These are phyloP conservation scores for Thalassiosira livingstoniorum DNA, from an alignment of 352 stramenopile species.

Conservation along the genomic window DNA sequence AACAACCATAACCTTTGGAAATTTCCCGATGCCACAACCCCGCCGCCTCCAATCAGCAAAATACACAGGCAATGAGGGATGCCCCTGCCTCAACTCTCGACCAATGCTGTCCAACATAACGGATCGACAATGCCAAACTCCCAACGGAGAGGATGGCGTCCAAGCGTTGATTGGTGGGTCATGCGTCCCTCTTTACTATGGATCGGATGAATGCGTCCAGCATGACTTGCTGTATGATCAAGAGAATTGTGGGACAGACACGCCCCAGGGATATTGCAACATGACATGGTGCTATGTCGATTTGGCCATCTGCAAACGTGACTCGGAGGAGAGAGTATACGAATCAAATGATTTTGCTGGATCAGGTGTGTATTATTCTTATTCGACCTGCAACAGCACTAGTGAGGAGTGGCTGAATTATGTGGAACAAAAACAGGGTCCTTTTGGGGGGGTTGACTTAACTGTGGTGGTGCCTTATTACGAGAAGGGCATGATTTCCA, in stretches of 20 bases:
- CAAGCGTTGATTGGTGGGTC: neutral
- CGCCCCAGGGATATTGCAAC: slow-evolving; percentile 14
- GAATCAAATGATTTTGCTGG: slow-evolving; percentile 14
- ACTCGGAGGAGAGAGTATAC: slow-evolving; percentile 14
- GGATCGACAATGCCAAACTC: slow-evolving; percentile 3
- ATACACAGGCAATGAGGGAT: slow-evolving; percentile 12
- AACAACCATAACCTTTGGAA: too few species aligned
- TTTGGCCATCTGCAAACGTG: slow-evolving; percentile 3
- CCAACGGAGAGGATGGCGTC: neutral
- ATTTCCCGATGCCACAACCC: too few species aligned
- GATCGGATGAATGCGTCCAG: slow-evolving; percentile 24
- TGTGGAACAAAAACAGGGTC: neutral
- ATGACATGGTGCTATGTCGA: slow-evolving; percentile 45
- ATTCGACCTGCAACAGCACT: slow-evolving; percentile 43
- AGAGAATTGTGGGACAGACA: neutral
- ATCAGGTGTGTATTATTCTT: slow-evolving; percentile 39
- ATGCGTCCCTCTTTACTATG: slow-evolving; percentile 40
- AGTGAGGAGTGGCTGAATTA: slow-evolving; percentile 13
- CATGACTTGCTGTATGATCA: slow-evolving; percentile 40
- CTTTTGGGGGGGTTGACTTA: neutral
- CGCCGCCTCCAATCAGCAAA: neutral
- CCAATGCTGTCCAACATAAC: neutral
- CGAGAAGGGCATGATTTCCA: slow-evolving; percentile 21
- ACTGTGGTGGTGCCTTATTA: neutral
- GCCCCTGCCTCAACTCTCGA: neutral